These are phyloP conservation scores for Irpex sp. DNA, from an alignment of 1,284 basidiomycete genomes.

Conservation along the genomic window DNA sequence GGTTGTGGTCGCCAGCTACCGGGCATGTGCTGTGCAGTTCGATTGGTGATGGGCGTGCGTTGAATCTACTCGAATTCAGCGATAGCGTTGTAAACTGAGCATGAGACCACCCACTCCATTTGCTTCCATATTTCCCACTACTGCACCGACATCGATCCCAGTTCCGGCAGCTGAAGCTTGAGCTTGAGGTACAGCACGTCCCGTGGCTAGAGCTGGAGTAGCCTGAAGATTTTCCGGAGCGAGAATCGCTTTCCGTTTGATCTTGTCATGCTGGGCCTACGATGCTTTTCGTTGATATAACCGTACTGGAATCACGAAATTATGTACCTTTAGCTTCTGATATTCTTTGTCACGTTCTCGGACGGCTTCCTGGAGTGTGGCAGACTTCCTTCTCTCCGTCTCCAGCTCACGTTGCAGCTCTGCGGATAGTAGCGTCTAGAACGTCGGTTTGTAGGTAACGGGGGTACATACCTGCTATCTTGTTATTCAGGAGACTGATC, in stretches of 20 bases:
- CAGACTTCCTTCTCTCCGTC: constrained; percentile 63
- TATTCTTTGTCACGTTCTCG: constrained; percentile 81
- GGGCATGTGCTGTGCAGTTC: constrained; percentile 26
- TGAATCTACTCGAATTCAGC: constrained; percentile 46
- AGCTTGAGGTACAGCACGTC: neutral
- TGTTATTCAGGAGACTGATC: constrained; percentile 62
- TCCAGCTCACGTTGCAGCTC: constrained; percentile 76
- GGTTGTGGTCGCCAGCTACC: constrained; percentile 27
- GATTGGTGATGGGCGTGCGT: constrained; percentile 61
- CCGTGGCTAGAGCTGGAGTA: neutral
- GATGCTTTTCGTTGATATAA: neutral
- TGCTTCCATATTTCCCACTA: constrained; percentile 66
- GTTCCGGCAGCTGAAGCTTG: constrained; percentile 3
- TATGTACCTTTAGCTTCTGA: constrained; percentile 69
- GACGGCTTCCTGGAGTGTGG: constrained; percentile 66
- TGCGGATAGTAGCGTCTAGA: constrained; percentile 22
- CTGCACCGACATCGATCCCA: constrained; percentile 44
- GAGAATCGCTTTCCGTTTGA: constrained; percentile 73
- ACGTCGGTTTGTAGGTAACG: neutral
- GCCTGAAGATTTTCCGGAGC: constrained; percentile 21
- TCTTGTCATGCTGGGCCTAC: constrained; percentile 64
- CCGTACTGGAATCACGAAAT: neutral
- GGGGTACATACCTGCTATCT: constrained; percentile 49
- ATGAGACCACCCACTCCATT: constrained; percentile 41
- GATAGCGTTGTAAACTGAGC: neutral